Conservation (phyloP, 2,329 filamentous ascomycete species). For the Dactylellina haptotyla region DNA sequence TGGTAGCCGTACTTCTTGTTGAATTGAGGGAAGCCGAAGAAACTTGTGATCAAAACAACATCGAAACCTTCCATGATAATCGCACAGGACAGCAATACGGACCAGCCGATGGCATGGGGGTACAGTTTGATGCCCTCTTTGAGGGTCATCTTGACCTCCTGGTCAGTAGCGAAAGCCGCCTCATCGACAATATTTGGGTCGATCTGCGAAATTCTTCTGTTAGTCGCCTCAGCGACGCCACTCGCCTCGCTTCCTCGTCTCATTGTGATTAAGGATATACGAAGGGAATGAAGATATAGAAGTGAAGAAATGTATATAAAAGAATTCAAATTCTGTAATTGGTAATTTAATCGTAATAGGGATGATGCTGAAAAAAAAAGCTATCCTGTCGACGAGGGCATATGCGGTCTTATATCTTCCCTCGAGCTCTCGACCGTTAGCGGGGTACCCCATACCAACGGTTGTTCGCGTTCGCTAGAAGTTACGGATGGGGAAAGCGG, state of each 20-base stretch:
- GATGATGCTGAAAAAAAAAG: slow-evolving; percentile 37
- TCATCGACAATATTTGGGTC: slow-evolving; percentile 25
- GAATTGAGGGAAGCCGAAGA: slow-evolving; percentile 68
- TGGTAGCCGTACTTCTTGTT: slow-evolving; percentile 69
- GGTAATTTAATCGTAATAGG: slow-evolving; percentile 8
- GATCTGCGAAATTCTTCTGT: neutral
- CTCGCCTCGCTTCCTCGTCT: slow-evolving; percentile 14
- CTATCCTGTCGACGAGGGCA: slow-evolving; percentile 19
- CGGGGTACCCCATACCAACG: slow-evolving; percentile 45
- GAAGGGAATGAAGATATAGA: slow-evolving; percentile 6
- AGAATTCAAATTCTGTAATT: neutral
- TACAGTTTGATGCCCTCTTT: slow-evolving; percentile 58
- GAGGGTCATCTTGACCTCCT: slow-evolving; percentile 78
- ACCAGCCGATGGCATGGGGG: slow-evolving; percentile 65
- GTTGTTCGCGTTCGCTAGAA: slow-evolving; percentile 36
- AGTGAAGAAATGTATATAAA: neutral
- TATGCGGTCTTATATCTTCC: slow-evolving; percentile 43
- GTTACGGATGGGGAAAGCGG: slow-evolving; percentile 28
- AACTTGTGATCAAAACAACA: slow-evolving; percentile 60
- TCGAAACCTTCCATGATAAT: slow-evolving; percentile 65
- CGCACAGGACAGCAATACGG: slow-evolving; percentile 64
- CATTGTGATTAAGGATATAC: slow-evolving; percentile 11
- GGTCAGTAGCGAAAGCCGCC: slow-evolving; percentile 43
- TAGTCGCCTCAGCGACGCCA: slow-evolving; percentile 7
- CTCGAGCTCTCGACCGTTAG: slow-evolving; percentile 31